Percentiles rank a stretch among this genome's conserved stretches.
Conservation (phyloP, 495 filamentous ascomycete genomes). For the Trichoderma virens region DNA sequence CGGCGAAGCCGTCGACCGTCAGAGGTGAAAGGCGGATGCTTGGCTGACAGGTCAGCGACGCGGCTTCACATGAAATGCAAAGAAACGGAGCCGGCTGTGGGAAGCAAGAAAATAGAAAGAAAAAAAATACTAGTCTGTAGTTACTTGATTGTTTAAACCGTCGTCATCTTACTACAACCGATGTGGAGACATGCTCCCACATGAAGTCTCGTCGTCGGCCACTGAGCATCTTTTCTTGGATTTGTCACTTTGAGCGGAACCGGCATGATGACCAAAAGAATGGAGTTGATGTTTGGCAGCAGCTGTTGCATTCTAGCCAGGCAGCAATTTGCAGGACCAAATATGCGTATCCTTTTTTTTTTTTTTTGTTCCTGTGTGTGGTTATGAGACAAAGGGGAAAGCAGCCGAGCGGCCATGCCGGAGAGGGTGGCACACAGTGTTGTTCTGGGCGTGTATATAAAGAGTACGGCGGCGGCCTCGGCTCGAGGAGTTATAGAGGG, state of each 20-base stretch:
- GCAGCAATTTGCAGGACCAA: neutral
- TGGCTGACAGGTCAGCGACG: neutral
- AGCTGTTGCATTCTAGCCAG: neutral
- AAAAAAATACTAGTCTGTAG: neutral
- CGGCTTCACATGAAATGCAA: neutral
- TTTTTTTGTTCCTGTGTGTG: neutral
- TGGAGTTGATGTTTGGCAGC: neutral
- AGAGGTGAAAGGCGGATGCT: neutral
- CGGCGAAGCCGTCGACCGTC: neutral
- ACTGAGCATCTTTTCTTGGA: neutral
- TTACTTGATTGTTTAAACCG: neutral
- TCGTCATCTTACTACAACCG: neutral
- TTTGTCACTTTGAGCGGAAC: neutral
- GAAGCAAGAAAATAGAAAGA: neutral
- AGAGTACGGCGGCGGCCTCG: conserved; percentile 3
- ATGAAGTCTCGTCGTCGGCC: neutral
- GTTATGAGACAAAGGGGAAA: neutral
- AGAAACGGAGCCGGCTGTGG: neutral
- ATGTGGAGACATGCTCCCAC: conserved; percentile 1
- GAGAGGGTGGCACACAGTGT: neutral
- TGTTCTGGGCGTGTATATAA: conserved; percentile 4
- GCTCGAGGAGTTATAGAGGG: neutral
- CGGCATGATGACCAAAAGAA: neutral
- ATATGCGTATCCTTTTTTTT: neutral
- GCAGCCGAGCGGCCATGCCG: conserved; percentile 1